Base-by-base conservation (phyloP, 164 flowering plant genomes). In the Magnolia kwangsiensis region DNA sequence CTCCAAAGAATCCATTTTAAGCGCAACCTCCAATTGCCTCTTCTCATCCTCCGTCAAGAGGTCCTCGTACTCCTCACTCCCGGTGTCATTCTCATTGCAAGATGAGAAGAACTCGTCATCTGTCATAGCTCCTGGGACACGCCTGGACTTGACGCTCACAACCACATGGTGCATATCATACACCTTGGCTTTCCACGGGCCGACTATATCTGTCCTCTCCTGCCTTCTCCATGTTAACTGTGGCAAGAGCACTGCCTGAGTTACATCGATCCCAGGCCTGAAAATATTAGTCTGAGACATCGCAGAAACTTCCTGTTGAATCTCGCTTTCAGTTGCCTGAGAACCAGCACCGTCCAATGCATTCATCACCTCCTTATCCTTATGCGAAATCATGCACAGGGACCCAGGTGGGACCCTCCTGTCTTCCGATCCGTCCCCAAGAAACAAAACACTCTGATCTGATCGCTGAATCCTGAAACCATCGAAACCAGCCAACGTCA, bases 211-310 rank as follows among this genome's bases (percentile, higher is more conserved):
- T 7, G 89, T 81, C 73, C 85, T 90, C 86, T 93, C 98, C 78
- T 90, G 92, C 69, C 94, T 87, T 79, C 98, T 85, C 98, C 98
- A 93, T 29, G 92, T 92, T 79, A 85, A 51, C 74, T 93, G 98
- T 0, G 98, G 95, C 75, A 92, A 78, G 29, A 93, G 91, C 72
- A 90, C 92, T 23, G 98, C 98, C 79, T 91, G 86, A 51, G 97
- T 93, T 66, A 93, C 98, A 84, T 93, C 98, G 71, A 93, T 91
- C 18, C 98, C 98, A 10, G 98, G 98, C 85, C 98, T 87, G 79
- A 91, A 92, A 71, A 91, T 92, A 72, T 87, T 93, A 14, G 95
- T 93, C 80, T 88, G 88, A 37, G 92, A 93, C 98, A 93, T 92
- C n/a, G 94, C 86, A 69, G 87, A 82, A 71, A 93, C 96, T 85